Percentiles rank a stretch among this genome's conserved stretches.
Evolutionary conservation across 139 green algal genomes (phyloP).

Genomic region (Edaphochlamys debaryana): DNA sequence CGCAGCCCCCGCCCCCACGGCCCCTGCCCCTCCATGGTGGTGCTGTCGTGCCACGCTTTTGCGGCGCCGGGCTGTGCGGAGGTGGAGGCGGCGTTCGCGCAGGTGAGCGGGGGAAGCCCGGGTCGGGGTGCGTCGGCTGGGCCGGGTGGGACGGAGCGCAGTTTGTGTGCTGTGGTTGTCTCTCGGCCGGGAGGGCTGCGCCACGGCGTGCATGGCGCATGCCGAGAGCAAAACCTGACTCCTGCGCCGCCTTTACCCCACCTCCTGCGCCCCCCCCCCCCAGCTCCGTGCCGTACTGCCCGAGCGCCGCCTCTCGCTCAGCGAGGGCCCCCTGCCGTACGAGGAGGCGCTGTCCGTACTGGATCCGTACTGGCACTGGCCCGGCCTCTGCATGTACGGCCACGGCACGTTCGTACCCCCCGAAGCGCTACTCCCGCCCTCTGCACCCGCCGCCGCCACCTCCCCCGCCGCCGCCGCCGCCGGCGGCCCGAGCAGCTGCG

Average conservation of each 20-base stretch:
- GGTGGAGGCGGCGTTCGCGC: constrained; percentile 9
- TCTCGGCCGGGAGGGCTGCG: neutral
- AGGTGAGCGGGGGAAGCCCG: neutral
- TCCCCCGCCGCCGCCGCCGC: neutral
- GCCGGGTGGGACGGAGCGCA: too few species aligned
- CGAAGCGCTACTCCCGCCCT: neutral
- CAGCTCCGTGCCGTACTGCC: constrained; percentile 18
- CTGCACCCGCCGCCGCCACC: too few species aligned
- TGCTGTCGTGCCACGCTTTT: constrained; percentile 12
- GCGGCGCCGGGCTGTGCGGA: neutral
- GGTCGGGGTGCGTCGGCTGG: neutral
- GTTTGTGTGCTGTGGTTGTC: neutral
- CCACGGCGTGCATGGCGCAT: neutral
- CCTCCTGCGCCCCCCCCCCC: neutral
- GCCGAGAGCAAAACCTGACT: neutral
- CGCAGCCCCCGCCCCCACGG: too few species aligned
- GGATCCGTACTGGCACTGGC: constrained; percentile 15
- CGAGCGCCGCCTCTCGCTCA: neutral
- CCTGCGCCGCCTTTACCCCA: neutral
- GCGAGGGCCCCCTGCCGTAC: constrained; percentile 10
- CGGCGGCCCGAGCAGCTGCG: neutral
- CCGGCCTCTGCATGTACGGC: constrained; percentile 19
- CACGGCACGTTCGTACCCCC: too few species aligned
- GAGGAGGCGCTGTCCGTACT: constrained; percentile 14
- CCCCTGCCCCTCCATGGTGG: neutral